These are phyloP conservation scores for Xylariaceae sp. DNA, from an alignment of 2,329 filamentous ascomycete genomes.

Conservation along the genomic window DNA sequence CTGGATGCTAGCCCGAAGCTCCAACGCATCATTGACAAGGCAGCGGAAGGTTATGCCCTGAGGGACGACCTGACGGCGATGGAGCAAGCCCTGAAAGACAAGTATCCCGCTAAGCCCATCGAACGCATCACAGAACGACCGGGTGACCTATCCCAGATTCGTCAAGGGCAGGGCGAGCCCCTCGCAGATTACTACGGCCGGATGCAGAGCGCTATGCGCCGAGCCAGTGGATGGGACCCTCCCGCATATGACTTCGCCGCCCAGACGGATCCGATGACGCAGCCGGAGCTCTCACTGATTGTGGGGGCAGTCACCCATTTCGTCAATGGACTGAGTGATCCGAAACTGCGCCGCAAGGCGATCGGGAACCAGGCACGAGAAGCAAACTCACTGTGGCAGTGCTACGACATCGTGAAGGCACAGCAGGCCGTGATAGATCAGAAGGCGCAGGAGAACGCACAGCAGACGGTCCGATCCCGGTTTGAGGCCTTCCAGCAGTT, in stretches of 20 bases:
- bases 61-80: neutral
- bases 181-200: neutral
- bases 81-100: neutral
- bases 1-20: no score
- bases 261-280: neutral
- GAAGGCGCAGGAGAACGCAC: neutral
- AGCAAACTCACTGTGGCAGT: neutral
- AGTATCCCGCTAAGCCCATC: neutral
- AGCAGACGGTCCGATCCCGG: no score
- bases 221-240: neutral
- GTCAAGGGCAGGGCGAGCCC: neutral
- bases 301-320: neutral
- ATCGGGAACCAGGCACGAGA: neutral
- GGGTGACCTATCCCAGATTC: neutral
- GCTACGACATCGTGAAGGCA: neutral
- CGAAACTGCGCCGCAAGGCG: neutral
- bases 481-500: no score
- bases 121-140: neutral
- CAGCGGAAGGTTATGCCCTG: no score
- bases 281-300: neutral
- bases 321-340: neutral
- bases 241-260: neutral
- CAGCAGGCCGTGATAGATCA: no score
- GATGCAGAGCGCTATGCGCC: neutral
- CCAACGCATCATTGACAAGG: no score